Evolutionary conservation across 2,329 filamentous ascomycete species (phyloP).

Genomic region (Raffaelea ambrosiae): DNA sequence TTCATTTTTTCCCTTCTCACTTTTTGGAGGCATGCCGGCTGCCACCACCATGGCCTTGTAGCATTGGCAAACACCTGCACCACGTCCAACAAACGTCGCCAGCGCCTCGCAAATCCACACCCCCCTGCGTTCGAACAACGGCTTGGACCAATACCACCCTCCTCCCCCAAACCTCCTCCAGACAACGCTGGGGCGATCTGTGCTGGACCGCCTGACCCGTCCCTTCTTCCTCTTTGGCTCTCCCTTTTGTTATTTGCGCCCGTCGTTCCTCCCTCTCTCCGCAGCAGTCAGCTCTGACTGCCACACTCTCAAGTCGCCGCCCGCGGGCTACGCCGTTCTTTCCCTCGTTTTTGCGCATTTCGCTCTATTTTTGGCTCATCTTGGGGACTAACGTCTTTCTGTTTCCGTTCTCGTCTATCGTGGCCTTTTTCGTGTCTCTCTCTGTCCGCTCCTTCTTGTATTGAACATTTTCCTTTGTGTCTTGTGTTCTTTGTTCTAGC

Average conservation of each 20-base stretch:
- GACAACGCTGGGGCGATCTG: too few species aligned
- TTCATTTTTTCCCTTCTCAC: not conserved
- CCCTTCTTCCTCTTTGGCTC: not conserved
- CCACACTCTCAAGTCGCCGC: not conserved
- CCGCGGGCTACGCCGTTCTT: not conserved
- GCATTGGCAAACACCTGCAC: too few species aligned
- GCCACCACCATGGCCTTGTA: too few species aligned
- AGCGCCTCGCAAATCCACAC: not conserved
- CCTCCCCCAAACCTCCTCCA: too few species aligned
- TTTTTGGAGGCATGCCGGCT: not conserved
- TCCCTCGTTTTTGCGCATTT: not conserved
- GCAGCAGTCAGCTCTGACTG: not conserved
- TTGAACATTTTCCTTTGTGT: not conserved
- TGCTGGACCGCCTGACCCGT: not conserved
- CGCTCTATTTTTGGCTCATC: not conserved
- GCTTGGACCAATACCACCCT: slow-evolving; percentile 1
- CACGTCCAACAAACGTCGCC: too few species aligned
- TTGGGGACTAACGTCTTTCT: not conserved
- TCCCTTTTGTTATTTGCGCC: not conserved
- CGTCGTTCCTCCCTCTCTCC: not conserved
- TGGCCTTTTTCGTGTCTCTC: not conserved
- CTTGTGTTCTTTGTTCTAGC: not conserved
- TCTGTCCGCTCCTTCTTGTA: not conserved
- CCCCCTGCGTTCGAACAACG: not conserved
- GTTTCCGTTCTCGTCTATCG: not conserved